Evolutionary conservation across 176 grass and related monocot genomes (phyloP).

Genomic region (Bonia amplexicaulis): DNA sequence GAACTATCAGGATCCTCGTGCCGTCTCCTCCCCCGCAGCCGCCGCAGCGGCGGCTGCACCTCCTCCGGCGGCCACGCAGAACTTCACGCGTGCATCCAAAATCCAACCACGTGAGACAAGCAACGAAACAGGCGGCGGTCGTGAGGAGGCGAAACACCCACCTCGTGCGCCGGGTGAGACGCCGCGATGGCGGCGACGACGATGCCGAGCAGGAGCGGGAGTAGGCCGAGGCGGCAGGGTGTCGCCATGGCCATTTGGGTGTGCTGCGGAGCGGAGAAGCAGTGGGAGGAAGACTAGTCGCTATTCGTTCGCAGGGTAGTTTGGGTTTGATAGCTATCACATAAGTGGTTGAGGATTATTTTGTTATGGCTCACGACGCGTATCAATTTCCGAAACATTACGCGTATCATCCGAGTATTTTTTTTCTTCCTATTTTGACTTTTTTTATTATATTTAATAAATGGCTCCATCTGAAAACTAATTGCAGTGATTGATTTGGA

Average conservation of each 20-base stretch:
- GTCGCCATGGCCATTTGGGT: conserved; percentile 6
- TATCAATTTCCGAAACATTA: too few relatives aligned
- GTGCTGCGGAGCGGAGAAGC: not conserved
- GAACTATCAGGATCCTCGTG: conserved; percentile 56
- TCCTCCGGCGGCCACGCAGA: conserved; percentile 43
- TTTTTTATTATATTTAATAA: too few relatives aligned
- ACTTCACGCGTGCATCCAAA: conserved; percentile 22
- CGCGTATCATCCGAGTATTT: too few relatives aligned
- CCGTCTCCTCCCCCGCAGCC: conserved; percentile 29
- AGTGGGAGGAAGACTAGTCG: too few relatives aligned
- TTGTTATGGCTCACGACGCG: too few relatives aligned
- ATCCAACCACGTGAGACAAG: not conserved
- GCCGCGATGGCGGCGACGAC: not conserved
- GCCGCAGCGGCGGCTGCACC: conserved; percentile 7
- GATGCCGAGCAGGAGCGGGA: not conserved
- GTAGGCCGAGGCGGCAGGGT: not conserved
- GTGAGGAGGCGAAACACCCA: not conserved
- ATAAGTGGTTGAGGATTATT: too few relatives aligned
- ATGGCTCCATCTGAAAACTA: too few relatives aligned
- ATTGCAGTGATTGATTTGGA: too few relatives aligned
- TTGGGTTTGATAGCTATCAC: too few relatives aligned
- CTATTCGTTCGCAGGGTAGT: too few relatives aligned
- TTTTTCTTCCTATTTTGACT: too few relatives aligned
- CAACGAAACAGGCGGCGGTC: not conserved
- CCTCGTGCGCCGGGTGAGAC: conserved; percentile 40